phyloP scores from a whole-genome alignment of 495 filamentous ascomycete species.

The Echria macrotheca region DNA sequence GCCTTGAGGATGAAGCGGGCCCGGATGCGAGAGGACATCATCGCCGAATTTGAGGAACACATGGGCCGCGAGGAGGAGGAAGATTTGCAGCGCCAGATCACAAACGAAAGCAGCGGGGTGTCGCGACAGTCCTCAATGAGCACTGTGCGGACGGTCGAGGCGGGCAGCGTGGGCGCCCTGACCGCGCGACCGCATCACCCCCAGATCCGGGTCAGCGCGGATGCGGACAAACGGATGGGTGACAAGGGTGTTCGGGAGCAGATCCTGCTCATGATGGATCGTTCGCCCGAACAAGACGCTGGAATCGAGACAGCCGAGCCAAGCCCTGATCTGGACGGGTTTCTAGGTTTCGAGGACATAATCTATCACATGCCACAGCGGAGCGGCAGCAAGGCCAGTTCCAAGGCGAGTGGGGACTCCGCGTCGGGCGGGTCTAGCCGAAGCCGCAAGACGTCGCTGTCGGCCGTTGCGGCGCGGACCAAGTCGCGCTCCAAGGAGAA shows the following conservation, averaged over 20 bases:
- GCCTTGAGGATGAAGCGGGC: constrained; percentile 75
- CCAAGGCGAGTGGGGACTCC: constrained; percentile 12
- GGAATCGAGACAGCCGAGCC: constrained; percentile 30
- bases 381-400: constrained; percentile 9
- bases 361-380: constrained; percentile 14
- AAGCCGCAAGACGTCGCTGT: constrained; percentile 4
- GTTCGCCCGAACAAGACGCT: constrained; percentile 6
- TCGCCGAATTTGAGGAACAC: constrained; percentile 49
- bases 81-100: constrained; percentile 14
- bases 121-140: constrained; percentile 27
- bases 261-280: constrained; percentile 25
- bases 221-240: constrained; percentile 8
- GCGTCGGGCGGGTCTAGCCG: constrained; percentile 6
- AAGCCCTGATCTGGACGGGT: constrained; percentile 35
- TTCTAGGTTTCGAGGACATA: constrained; percentile 30
- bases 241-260: constrained; percentile 13
- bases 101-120: constrained; percentile 22
- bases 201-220: constrained; percentile 1
- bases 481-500: background rate
- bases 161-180: constrained; percentile 1
- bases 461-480: background rate
- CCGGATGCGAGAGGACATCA: constrained; percentile 66
- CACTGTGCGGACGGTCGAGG: constrained; percentile 22
- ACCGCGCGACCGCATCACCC: constrained; percentile 20
- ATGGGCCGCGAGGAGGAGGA: constrained; percentile 15